Percentiles rank a stretch among this genome's conserved stretches.
Conservation (phyloP, 495 filamentous ascomycete species). For the Penicillium ochrochloron region DNA sequence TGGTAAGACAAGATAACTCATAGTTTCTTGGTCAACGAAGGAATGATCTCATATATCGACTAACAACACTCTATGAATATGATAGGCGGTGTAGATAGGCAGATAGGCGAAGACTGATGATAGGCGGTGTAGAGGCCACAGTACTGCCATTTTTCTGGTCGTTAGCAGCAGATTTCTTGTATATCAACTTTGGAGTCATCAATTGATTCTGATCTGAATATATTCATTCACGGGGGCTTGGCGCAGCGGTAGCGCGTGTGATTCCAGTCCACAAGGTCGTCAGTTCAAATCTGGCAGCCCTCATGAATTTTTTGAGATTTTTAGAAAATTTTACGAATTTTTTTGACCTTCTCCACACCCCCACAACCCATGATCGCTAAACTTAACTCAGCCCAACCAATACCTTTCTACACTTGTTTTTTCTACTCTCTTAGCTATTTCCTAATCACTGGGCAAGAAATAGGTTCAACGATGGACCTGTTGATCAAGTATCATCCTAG, state of each 20-base stretch:
- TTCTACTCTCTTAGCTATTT: no score
- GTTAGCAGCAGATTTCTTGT: not conserved
- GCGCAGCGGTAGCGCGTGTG: constrained; percentile 12
- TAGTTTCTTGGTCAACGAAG: not conserved
- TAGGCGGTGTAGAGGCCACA: not conserved
- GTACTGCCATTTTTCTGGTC: not conserved
- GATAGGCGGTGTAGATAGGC: not conserved
- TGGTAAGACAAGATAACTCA: not conserved
- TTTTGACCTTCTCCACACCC: not conserved
- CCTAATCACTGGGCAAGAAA: no score
- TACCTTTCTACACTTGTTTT: not conserved
- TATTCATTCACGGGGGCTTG: constrained; percentile 3
- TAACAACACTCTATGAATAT: not conserved
- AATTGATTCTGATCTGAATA: not conserved
- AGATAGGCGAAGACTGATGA: not conserved
- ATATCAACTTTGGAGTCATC: not conserved
- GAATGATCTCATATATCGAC: not conserved
- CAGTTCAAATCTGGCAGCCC: constrained; percentile 13
- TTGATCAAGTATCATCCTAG: no score
- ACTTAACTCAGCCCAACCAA: no score
- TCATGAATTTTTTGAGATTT: not conserved
- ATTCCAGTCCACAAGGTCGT: constrained; percentile 13
- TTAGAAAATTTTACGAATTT: not conserved
- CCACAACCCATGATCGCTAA: not conserved
- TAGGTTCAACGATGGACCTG: no score